Percentiles rank a stretch among this genome's conserved stretches.
These are phyloP conservation scores for Tillandsia leiboldiana DNA, from an alignment of 176 grass and related monocot species.

Conservation along the genomic window DNA sequence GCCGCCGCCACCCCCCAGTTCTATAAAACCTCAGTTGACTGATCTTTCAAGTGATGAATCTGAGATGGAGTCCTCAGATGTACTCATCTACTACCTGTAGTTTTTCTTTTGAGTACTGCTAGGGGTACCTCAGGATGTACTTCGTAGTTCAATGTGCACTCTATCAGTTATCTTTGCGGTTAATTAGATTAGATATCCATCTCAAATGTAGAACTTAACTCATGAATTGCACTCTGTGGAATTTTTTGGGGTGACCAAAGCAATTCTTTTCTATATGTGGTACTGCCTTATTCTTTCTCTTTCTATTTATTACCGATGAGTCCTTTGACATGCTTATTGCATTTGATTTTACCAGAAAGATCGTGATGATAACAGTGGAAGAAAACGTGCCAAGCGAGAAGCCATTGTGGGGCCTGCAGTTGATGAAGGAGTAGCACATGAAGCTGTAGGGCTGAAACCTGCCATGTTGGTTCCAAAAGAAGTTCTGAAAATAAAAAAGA, in stretches of 20 bases:
- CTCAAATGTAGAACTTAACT: too few relatives aligned
- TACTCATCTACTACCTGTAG: conserved; percentile 22
- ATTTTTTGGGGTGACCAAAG: too few relatives aligned
- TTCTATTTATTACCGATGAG: not conserved
- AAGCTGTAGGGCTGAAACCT: conserved; percentile 80
- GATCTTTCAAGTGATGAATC: conserved; percentile 86
- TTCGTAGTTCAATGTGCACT: too few relatives aligned
- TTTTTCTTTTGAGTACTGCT: not conserved
- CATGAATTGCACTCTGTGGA: too few relatives aligned
- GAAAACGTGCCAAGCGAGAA: conserved; percentile 51
- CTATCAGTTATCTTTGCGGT: too few relatives aligned
- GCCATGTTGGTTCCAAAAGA: conserved; percentile 58
- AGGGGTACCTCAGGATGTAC: too few relatives aligned
- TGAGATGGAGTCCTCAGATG: conserved; percentile 95
- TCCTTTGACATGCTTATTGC: not conserved
- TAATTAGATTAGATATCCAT: too few relatives aligned
- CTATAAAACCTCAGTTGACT: conserved; percentile 26
- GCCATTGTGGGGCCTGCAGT: conserved; percentile 80
- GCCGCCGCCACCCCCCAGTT: conserved; percentile 33
- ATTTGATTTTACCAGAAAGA: conserved; percentile 37
- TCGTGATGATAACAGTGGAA: conserved; percentile 5
- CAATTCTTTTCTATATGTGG: too few relatives aligned
- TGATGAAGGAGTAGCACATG: conserved; percentile 79
- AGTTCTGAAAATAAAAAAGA: conserved; percentile 76
- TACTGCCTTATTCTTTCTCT: not conserved